Base-by-base conservation (phyloP, 2,329 filamentous ascomycete genomes). In the Pseudogymnoascus pannorum region DNA sequence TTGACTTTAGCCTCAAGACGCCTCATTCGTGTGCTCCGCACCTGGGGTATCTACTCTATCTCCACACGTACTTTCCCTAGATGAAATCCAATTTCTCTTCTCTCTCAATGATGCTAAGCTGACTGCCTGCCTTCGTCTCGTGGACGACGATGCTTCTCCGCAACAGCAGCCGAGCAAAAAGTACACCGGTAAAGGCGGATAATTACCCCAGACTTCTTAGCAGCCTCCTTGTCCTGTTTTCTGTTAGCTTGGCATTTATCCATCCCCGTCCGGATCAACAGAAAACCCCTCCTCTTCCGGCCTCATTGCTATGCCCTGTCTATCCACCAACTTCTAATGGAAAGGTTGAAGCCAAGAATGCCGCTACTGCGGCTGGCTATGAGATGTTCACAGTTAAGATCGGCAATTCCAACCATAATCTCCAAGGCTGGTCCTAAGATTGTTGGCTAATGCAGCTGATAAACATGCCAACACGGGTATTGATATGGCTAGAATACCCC, bases 1-100 rank as follows among this genome's bases (percentile, higher is more conserved):
- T 54, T n/a, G 48, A 54, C 48, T 54, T 54, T 54, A 54, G 48
- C 48, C 48, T 54, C 48, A 54, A 54, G n/a, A 33, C 48, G 48
- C 48, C 26, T 31, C 26, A 33, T 54, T 54, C 26, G 48, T 1
- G 48, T 54, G 31, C 26, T 54, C 48, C 44, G 44, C 44, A 51
- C 44, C 44, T 16, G 14, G 14, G 12, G n/a, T 48, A 26, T 14
- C 26, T 48, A n/a, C 22, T 8, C 14, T 18, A 9, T 26, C 29
- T 54, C n/a, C 18, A 12, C 24, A 18, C n/a, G 44, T 31, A 31
- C 24, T 54, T 54, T 31, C 44, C n/a, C 12, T 33, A 54, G 48
- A 54, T 54, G 48, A 54, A 54, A 12, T 54, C 26, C 11, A 54
- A 54, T 54, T 33, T 54, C 48, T 54, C 48, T 31, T 9, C 9